Evolutionary conservation across 2,329 filamentous ascomycete genomes (phyloP), one percentile per base, ranked within the genome.

Genomic region (Chrysoporthe deuterocubensis): DNA sequence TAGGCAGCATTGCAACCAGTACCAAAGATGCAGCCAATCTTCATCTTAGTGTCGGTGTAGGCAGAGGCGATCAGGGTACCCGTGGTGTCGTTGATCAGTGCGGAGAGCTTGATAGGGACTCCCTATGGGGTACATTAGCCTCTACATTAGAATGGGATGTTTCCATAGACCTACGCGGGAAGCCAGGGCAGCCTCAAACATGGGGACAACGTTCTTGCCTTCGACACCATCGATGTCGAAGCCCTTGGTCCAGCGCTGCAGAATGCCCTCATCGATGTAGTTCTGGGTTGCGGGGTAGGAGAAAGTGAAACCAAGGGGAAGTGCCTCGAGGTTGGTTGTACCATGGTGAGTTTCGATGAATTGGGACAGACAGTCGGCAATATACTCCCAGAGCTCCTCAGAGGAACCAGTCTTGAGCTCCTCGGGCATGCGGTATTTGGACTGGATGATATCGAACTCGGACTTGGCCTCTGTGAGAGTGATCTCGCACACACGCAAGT

Each of bases 1-100:
- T 99, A 99, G 50, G 96, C 96, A 52, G 95, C 96, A 76, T 99
- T 99, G 83, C 96, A 97, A 69, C 96, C 96, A 14, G 96, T 99
- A 74, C 96, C 96, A 75, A 99, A 99, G 77, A 99, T 99, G 81
- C 95, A 97, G 66, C 96, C 96, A 75, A 98, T 96, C 81, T 90
- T 94, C 88, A 97, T 96, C 73, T 90, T 89, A 58, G 90, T 83
- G 77, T 99, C 94, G n/a, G 95, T 98, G 81, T 99, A 99, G 42
- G 93, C 91, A 37, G 95, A 98, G 70, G 96, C 96, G 75, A 99
- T 97, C 75, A 99, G 84, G 43, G 96, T 99, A 75, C 96, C 96
- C 21, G 95, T 98, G 60, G 96, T 99, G 79, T 99, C 96, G 79
- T 99, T 99, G 82, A 98, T 96, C 78, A 99, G 82, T 46, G 96